A percentile compares a stretch with the other conserved stretches of the same genome.
Conservation (phyloP, 192 early-diverging fungal species). For the Coemansia aciculifera region DNA sequence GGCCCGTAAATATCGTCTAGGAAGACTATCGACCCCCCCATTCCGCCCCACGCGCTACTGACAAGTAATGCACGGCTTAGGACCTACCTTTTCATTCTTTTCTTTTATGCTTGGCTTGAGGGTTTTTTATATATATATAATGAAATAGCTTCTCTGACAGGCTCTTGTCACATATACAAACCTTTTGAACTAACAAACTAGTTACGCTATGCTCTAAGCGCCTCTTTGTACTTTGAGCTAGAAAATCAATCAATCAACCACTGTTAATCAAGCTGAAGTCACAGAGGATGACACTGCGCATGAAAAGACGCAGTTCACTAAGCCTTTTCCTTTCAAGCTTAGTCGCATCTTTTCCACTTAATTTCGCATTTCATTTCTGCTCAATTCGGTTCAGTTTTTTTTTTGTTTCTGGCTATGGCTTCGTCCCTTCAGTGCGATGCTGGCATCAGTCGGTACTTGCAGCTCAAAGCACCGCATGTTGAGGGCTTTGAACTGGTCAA, state of each 20-base stretch:
- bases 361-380: slow-evolving; percentile 7
- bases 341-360: neutral
- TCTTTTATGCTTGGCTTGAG: neutral
- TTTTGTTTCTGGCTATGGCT: slow-evolving; percentile 8
- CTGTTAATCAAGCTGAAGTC: neutral
- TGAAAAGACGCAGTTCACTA: neutral
- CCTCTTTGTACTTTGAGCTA: neutral
- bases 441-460: slow-evolving; percentile 40
- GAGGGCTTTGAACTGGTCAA: slow-evolving; percentile 53
- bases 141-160: neutral
- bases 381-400: slow-evolving; percentile 1
- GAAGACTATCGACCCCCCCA: neutral
- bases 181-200: neutral
- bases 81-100: neutral
- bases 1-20: slow-evolving; percentile 54
- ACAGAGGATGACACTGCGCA: neutral
- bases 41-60: neutral
- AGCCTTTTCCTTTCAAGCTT: neutral
- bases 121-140: neutral
- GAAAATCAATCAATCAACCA: neutral
- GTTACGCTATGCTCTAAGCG: neutral
- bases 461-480: slow-evolving; percentile 50
- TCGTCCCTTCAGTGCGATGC: slow-evolving; percentile 16
- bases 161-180: neutral
- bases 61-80: neutral